Evolutionary conservation across 139 green algal genomes (phyloP).

Genomic region (Chlorella sp.): DNA sequence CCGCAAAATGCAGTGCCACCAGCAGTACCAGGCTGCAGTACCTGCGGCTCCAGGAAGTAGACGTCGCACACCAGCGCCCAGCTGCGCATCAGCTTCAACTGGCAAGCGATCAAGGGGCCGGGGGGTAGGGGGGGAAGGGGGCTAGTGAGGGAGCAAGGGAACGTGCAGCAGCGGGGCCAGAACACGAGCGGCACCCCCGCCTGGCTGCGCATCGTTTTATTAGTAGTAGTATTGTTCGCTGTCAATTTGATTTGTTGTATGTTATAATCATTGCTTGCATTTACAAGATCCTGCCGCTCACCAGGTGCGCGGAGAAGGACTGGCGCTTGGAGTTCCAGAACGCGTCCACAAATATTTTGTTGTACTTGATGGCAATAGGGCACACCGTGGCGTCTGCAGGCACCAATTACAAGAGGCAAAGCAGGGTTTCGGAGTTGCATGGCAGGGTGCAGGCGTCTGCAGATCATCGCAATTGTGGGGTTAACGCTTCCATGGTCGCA

Average conservation of each 20-base stretch:
- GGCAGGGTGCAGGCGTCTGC: too few relatives aligned
- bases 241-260: too few relatives aligned
- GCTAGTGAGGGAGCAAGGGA: background rate
- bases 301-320: slow-evolving; percentile 93
- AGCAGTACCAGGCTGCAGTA: background rate
- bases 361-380: slow-evolving; percentile 99
- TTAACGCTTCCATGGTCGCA: too few relatives aligned
- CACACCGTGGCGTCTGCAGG: slow-evolving; percentile 64
- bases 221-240: too few relatives aligned
- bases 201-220: too few relatives aligned
- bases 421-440: background rate
- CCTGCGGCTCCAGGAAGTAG: slow-evolving; percentile 94
- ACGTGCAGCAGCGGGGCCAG: background rate
- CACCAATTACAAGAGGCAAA: background rate
- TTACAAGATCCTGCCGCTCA: too few relatives aligned
- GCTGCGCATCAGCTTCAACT: slow-evolving; percentile 90
- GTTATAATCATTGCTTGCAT: too few relatives aligned
- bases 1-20: background rate
- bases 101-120: background rate
- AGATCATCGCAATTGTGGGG: too few relatives aligned
- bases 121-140: background rate
- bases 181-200: background rate
- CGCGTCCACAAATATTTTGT: slow-evolving; percentile 99
- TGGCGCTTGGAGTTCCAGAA: slow-evolving; percentile 96
- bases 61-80: slow-evolving; percentile 97